Conservation (phyloP, 2,329 filamentous ascomycete species). For the Colletotrichum camelliae region DNA sequence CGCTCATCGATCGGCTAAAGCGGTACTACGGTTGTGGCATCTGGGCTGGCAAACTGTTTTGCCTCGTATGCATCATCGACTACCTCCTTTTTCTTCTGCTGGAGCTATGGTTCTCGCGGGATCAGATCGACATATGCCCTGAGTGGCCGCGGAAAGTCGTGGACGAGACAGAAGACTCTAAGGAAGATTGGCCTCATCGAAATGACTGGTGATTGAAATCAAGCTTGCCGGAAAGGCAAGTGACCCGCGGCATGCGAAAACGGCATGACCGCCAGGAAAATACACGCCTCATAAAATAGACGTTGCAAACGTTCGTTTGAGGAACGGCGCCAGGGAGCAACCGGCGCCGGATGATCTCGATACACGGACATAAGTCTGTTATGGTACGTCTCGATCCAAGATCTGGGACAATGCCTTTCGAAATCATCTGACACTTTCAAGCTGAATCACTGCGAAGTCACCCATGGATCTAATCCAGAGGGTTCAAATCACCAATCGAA, state of each 20-base stretch:
- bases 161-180: conserved; percentile 27
- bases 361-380: neutral
- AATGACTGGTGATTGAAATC: neutral
- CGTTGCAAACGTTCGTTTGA: neutral
- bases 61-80: conserved; percentile 91
- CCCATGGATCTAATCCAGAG: neutral
- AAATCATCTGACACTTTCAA: neutral
- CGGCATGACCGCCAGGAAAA: neutral
- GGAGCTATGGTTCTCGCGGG: conserved; percentile 85
- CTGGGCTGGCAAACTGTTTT: conserved; percentile 98
- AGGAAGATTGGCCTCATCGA: conserved; percentile 3
- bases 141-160: conserved; percentile 85
- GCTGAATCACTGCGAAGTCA: neutral
- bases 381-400: neutral
- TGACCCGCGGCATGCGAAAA: neutral
- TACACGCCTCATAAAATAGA: neutral
- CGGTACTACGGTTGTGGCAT: conserved; percentile 97
- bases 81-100: conserved; percentile 89
- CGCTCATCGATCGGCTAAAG: conserved; percentile 92
- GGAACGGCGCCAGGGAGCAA: neutral
- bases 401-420: neutral
- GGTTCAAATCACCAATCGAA: neutral
- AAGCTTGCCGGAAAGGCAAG: neutral
- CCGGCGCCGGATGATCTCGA: neutral
- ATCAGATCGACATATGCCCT: conserved; percentile 85